Conservation (phyloP, 805 yeast species). For the Wickerhamiella occidentalis region DNA sequence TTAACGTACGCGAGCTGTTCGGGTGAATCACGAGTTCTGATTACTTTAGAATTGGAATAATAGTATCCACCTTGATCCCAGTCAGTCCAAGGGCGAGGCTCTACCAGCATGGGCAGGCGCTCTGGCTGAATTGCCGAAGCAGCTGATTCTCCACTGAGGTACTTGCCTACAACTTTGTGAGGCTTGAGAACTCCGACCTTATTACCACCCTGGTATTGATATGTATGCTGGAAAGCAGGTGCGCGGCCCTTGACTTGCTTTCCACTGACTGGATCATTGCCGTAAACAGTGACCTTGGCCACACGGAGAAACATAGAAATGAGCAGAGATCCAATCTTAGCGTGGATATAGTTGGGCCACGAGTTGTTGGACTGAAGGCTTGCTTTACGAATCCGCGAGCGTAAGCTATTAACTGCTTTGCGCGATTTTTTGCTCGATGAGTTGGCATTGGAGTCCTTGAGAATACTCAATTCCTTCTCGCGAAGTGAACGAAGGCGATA, state of each 20-base stretch:
- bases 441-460: conserved; percentile 33
- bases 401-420: conserved; percentile 4
- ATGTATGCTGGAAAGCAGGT: conserved; percentile 85
- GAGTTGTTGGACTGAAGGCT: conserved; percentile 26
- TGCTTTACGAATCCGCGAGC: conserved; percentile 6
- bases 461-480: conserved; percentile 29
- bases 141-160: conserved; percentile 53
- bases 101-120: conserved; percentile 78
- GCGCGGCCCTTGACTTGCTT: conserved; percentile 54
- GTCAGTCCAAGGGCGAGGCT: conserved; percentile 79
- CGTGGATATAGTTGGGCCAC: conserved; percentile 48
- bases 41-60: conserved; percentile 47
- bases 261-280: conserved; percentile 69
- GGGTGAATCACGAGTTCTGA: conserved; percentile 72
- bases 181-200: conserved; percentile 70
- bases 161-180: conserved; percentile 55
- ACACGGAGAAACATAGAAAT: conserved; percentile 64
- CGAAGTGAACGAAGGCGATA: conserved; percentile 31
- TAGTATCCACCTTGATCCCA: conserved; percentile 79
- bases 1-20: conserved; percentile 82
- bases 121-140: conserved; percentile 70
- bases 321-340: conserved; percentile 72
- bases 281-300: conserved; percentile 70
- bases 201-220: conserved; percentile 67
- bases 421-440: conserved; percentile 18